Evolutionary conservation across 192 early-diverging fungal species (phyloP), one percentile per base, ranked within the genome.

Genomic region (Rhizoclosmatium globosum): DNA sequence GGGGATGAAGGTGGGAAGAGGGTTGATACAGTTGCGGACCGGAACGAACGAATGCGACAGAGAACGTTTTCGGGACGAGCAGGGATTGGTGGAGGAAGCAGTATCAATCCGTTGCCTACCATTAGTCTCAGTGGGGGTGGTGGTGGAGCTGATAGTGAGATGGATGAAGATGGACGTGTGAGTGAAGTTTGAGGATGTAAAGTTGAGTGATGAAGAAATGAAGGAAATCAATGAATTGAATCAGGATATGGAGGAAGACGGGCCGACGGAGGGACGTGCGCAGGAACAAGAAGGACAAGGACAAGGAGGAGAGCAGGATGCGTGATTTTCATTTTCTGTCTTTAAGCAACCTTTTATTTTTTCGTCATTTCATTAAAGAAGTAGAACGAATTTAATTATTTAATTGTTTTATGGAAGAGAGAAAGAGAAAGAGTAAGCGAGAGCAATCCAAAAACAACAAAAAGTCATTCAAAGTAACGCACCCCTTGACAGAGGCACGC

Each of bases 121-220:
- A 76, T 76, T 38, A 19, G 47, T 47, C 41, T 76, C n/a, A 59
- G 47, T 42, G 78, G 59, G 38, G 76, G 19, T n/a, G 39, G 42
- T 45, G 78, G 19, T 72, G 68, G 58, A 17, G 68, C 41, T 7
- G 78, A 72, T 7, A 68, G 68, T 47, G 77, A 57, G 57, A 60
- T 67, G 66, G 77, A 70, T 15, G 78, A 71, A 3, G 78, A 72
- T 44, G 75, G 64, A n/a, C 15, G 70, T 9, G 70, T 57, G 3
- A 71, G 70, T 41, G 78, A 71, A n/a, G 62, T 53, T n/a, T 38
- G 78, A 71, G 38, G 78, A 79, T 31, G 69, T 77, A 19, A 71
- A 73, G 42, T 31, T 65, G 47, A 71, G 70, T n/a, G 70, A 79
- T 38, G 78, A 71, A 2, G 78, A 71, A 31, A 79, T 79, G 69